These are phyloP conservation scores for Xylaria sp. DNA, from an alignment of 2,329 filamentous ascomycete species.

Conservation along the genomic window DNA sequence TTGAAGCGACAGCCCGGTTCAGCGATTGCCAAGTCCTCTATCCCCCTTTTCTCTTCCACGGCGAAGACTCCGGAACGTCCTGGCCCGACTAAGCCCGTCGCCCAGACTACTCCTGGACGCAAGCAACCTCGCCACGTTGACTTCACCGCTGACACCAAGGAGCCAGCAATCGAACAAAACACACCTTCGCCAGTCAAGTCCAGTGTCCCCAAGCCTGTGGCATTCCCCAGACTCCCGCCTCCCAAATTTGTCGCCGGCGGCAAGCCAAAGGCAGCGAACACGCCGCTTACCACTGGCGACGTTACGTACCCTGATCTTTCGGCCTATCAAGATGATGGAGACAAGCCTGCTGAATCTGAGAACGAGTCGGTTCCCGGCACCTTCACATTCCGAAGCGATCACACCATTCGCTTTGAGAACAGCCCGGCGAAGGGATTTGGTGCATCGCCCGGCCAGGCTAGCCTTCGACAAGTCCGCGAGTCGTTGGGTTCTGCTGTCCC, in stretches of 20 bases:
- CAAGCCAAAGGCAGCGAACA: slow-evolving; percentile 28
- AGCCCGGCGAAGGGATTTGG: slow-evolving; percentile 50
- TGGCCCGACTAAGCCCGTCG: slow-evolving; percentile 40
- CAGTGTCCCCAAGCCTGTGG: slow-evolving; percentile 39
- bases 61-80: slow-evolving; percentile 45
- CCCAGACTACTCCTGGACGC: slow-evolving; percentile 61
- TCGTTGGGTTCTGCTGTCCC: slow-evolving; percentile 41
- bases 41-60: slow-evolving; percentile 40
- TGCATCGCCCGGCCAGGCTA: slow-evolving; percentile 52
- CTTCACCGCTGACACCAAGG: slow-evolving; percentile 68
- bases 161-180: slow-evolving; percentile 39
- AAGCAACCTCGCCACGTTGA: slow-evolving; percentile 68
- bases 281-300: slow-evolving; percentile 30
- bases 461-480: slow-evolving; percentile 53
- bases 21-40: slow-evolving; percentile 41
- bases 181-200: slow-evolving; percentile 55
- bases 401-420: slow-evolving; percentile 54
- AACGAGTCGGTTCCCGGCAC: slow-evolving; percentile 47
- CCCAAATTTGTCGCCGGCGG: slow-evolving; percentile 33
- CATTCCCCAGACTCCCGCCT: slow-evolving; percentile 34
- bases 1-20: slow-evolving; percentile 40
- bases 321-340: slow-evolving; percentile 30
- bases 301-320: slow-evolving; percentile 52
- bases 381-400: slow-evolving; percentile 62
- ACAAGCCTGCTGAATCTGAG: slow-evolving; percentile 13